These are phyloP conservation scores for Neofusicoccum sp. DNA, from an alignment of 2,329 filamentous ascomycete species.

Conservation along the genomic window DNA sequence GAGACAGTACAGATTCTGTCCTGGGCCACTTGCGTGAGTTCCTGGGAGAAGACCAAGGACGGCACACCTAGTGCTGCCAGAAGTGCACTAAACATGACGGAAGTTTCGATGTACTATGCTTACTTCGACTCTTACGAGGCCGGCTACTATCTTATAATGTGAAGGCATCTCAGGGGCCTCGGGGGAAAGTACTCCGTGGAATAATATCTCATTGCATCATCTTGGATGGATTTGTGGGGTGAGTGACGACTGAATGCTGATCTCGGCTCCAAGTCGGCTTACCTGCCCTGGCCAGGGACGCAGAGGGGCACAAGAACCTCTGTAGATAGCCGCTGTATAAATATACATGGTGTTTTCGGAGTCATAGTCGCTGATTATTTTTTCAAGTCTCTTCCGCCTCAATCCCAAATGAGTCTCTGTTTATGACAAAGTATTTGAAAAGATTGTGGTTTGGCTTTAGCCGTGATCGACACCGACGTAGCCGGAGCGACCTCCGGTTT, in stretches of 20 bases:
- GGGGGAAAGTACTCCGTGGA: neutral
- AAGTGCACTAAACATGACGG: neutral
- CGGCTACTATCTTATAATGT: neutral
- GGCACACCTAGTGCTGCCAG: conserved; percentile 1
- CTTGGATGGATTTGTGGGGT: neutral
- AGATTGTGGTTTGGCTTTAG: too few species aligned
- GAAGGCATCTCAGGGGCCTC: neutral
- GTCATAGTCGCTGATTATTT: too few species aligned
- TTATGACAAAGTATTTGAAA: too few species aligned
- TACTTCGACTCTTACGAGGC: neutral
- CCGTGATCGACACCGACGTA: too few species aligned
- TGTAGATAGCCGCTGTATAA: too few species aligned
- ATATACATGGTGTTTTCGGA: too few species aligned
- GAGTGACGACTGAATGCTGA: neutral
- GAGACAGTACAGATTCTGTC: neutral
- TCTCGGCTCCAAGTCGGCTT: conserved; percentile 1
- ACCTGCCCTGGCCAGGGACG: too few species aligned
- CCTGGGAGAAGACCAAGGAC: neutral
- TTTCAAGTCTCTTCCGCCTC: too few species aligned
- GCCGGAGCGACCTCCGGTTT: too few species aligned
- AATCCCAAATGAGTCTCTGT: too few species aligned
- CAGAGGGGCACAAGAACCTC: too few species aligned
- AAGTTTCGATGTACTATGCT: neutral
- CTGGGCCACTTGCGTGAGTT: neutral
- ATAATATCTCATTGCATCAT: neutral